Evolutionary conservation across 805 yeast species (phyloP).

Genomic region (Wickerhamiella brachini): DNA sequence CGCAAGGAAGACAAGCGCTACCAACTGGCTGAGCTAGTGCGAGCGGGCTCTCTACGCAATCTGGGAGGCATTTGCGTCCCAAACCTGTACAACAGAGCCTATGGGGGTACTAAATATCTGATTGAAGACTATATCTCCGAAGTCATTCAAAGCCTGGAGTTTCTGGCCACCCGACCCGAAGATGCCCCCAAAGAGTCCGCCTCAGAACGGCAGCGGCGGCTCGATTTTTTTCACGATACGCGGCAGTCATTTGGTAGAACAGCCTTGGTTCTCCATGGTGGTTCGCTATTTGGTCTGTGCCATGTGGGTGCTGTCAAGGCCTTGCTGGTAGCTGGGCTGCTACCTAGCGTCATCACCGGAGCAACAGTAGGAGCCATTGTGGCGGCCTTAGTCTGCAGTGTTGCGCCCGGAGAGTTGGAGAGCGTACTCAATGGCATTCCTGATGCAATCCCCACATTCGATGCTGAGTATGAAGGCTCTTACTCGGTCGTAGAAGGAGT

Average conservation of each 20-base stretch:
- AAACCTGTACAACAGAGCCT: slow-evolving; percentile 63
- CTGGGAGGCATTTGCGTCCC: slow-evolving; percentile 83
- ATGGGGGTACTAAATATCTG: slow-evolving; percentile 75
- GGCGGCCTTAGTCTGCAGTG: slow-evolving; percentile 70
- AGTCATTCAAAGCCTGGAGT: slow-evolving; percentile 53
- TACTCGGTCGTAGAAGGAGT: slow-evolving; percentile 57
- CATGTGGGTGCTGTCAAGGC: slow-evolving; percentile 89
- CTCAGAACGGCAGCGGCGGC: slow-evolving; percentile 23
- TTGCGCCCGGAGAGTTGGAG: slow-evolving; percentile 50
- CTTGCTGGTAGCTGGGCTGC: slow-evolving; percentile 52
- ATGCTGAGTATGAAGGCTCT: slow-evolving; percentile 11
- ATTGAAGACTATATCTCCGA: slow-evolving; percentile 80
- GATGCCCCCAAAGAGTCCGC: slow-evolving; percentile 16
- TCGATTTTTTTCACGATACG: slow-evolving; percentile 73
- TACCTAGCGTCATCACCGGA: slow-evolving; percentile 82
- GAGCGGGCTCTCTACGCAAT: slow-evolving; percentile 77
- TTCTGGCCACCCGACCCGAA: slow-evolving; percentile 23
- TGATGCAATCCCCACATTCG: slow-evolving; percentile 14
- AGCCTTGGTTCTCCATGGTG: slow-evolving; percentile 85
- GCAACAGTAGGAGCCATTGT: slow-evolving; percentile 90
- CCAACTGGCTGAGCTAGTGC: slow-evolving; percentile 42
- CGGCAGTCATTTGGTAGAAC: slow-evolving; percentile 82
- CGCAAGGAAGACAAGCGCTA: slow-evolving; percentile 21
- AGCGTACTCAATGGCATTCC: slow-evolving; percentile 26
- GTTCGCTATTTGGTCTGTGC: slow-evolving; percentile 84